These are phyloP conservation scores for Coleophoma cylindrospora DNA, from an alignment of 2,329 filamentous ascomycete genomes.

Conservation along the genomic window DNA sequence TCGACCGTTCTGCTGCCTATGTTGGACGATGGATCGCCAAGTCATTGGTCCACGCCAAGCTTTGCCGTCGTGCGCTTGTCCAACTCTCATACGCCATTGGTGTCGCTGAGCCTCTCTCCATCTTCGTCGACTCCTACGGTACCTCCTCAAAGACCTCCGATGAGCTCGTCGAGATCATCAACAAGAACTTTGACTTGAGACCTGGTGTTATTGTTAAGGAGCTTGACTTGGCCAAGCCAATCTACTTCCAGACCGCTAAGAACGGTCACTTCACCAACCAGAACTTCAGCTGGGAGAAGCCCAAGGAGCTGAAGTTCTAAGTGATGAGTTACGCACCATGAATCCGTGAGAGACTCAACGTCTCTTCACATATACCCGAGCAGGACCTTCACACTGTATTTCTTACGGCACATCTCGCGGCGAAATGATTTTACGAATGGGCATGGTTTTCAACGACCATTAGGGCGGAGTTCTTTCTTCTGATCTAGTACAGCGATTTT, in stretches of 20 bases:
- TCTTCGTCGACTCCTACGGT: conserved; percentile 97
- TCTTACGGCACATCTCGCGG: conserved; percentile 22
- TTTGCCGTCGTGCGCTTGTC: conserved; percentile 88
- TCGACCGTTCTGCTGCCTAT: conserved; percentile 97
- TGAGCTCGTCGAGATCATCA: conserved; percentile 92
- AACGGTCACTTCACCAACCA: conserved; percentile 99
- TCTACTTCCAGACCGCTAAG: conserved; percentile 98
- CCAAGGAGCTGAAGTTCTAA: conserved; percentile 91
- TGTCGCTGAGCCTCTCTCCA: conserved; percentile 94
- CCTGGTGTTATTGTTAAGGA: conserved; percentile 98
- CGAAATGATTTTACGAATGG: conserved; percentile 26
- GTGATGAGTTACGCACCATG: conserved; percentile 19
- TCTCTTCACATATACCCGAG: conserved; percentile 13
- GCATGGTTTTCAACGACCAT: conserved; percentile 29
- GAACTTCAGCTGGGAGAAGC: conserved; percentile 96
- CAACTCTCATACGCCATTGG: conserved; percentile 99
- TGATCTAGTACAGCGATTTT: conserved; percentile 10
- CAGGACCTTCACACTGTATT: conserved; percentile 14
- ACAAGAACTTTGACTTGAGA: conserved; percentile 93
- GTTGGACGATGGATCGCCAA: conserved; percentile 98
- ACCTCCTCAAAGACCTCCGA: conserved; percentile 86
- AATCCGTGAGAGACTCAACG: conserved; percentile 26
- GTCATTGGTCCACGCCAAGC: conserved; percentile 84
- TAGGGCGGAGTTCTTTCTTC: conserved; percentile 16
- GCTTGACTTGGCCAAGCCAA: conserved; percentile 89